phyloP scores from a whole-genome alignment of 257 asterid genomes.

The Asclepias syriaca region DNA sequence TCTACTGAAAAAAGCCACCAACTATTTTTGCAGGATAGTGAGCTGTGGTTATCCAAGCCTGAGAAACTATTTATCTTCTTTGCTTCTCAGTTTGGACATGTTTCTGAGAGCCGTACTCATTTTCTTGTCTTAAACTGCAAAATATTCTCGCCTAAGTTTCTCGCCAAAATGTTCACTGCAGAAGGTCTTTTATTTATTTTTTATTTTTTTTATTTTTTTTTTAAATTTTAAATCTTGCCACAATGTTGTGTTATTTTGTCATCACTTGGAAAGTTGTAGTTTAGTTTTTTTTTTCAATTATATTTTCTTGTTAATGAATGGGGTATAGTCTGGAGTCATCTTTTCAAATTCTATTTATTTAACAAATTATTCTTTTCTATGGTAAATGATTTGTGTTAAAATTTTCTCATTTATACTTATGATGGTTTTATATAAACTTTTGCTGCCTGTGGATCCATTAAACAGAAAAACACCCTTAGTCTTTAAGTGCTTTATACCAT shows the following conservation, averaged over 20 bases:
- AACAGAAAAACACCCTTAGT: not conserved
- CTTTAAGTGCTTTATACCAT: not conserved
- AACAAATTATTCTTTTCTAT: not conserved
- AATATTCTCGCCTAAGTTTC: conserved; percentile 35
- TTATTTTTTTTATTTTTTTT: not conserved
- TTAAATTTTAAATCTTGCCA: not conserved
- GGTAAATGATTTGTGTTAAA: not conserved
- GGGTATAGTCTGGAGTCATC: not conserved
- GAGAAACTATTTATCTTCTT: conserved; percentile 63
- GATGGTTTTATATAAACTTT: not conserved
- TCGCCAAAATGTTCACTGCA: conserved; percentile 50
- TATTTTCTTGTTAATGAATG: not conserved
- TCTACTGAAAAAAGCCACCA: conserved; percentile 12
- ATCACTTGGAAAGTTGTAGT: not conserved
- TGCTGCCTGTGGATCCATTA: not conserved
- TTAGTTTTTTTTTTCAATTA: not conserved
- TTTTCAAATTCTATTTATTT: not conserved
- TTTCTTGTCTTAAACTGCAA: conserved; percentile 49
- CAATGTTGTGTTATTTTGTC: not conserved
- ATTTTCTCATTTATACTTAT: not conserved
- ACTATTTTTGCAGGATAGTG: conserved; percentile 50
- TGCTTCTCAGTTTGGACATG: conserved; percentile 44
- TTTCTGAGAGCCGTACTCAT: conserved; percentile 53
- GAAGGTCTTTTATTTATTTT: no score
- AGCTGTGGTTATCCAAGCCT: conserved; percentile 46